These are phyloP conservation scores for Macaranga tanarius DNA, from an alignment of 441 rosid genomes.

Conservation along the genomic window DNA sequence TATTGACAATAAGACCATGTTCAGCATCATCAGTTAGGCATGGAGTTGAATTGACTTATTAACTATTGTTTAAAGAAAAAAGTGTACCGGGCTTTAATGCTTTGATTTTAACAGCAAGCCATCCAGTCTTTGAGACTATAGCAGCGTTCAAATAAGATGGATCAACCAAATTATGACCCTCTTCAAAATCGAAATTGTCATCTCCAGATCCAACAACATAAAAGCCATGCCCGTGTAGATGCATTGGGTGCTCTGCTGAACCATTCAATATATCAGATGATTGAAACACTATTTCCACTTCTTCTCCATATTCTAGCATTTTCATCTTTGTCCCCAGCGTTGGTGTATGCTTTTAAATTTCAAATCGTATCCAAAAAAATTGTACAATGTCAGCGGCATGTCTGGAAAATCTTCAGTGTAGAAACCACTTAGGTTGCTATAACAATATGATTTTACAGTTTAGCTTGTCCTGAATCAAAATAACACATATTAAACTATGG, in stretches of 20 bases:
- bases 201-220: neutral
- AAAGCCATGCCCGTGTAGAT: constrained; percentile 8
- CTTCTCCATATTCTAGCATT: constrained; percentile 9
- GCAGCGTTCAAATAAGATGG: constrained; percentile 1
- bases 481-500: too few species aligned
- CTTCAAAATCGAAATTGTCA: neutral
- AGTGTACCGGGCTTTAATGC: constrained; percentile 1
- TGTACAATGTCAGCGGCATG: neutral
- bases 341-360: neutral
- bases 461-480: too few species aligned
- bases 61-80: too few species aligned
- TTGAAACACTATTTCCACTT: constrained; percentile 2
- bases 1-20: too few species aligned
- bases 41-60: neutral
- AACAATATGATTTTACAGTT: neutral
- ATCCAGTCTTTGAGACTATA: neutral
- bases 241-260: constrained; percentile 8
- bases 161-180: neutral
- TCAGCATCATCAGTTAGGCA: too few species aligned
- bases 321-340: neutral
- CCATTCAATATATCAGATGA: neutral
- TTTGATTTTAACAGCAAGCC: constrained; percentile 1
- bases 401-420: neutral
- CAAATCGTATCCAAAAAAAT: neutral
- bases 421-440: constrained; percentile 1